These are phyloP conservation scores for Polygonum aviculare DNA, from an alignment of 148 eudicot genomes.

Conservation along the genomic window DNA sequence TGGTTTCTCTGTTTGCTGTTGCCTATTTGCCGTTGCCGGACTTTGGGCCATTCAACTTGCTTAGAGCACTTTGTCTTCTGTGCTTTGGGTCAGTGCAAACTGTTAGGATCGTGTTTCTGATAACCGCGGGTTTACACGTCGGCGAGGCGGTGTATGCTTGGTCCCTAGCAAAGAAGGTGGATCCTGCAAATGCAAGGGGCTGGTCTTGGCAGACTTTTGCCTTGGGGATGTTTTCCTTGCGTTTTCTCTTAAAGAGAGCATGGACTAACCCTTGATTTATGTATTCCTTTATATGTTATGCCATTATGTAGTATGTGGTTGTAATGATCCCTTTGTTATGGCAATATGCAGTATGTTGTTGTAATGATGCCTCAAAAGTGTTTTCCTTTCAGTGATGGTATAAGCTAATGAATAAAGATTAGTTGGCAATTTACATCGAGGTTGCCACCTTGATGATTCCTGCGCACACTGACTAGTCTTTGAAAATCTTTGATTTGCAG, in stretches of 20 bases:
- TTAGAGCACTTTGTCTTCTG: slow-evolving; percentile 37
- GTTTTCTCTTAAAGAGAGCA: slow-evolving; percentile 54
- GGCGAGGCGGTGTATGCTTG: slow-evolving; percentile 71
- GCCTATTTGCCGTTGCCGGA: slow-evolving; percentile 64
- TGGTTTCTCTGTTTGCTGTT: slow-evolving; percentile 46
- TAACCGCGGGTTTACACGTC: slow-evolving; percentile 39
- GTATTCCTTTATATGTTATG: neutral
- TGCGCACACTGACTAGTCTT: no score
- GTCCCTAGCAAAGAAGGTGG: slow-evolving; percentile 58
- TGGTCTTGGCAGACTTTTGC: slow-evolving; percentile 75
- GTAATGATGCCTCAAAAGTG: no score
- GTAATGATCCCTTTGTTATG: no score
- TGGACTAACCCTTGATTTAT: neutral
- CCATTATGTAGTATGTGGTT: no score
- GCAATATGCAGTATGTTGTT: no score
- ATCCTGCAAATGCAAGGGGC: slow-evolving; percentile 61
- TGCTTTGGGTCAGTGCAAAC: slow-evolving; percentile 37
- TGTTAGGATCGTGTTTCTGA: slow-evolving; percentile 23
- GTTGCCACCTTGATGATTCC: no score
- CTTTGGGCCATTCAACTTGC: slow-evolving; percentile 40
- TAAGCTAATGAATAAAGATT: no score
- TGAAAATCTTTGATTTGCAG: no score
- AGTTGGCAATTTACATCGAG: no score
- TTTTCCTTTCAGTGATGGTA: no score
- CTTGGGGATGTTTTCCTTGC: slow-evolving; percentile 55